Evolutionary conservation across 257 asterid species (phyloP).

Genomic region (Penstemon davidsonii): DNA sequence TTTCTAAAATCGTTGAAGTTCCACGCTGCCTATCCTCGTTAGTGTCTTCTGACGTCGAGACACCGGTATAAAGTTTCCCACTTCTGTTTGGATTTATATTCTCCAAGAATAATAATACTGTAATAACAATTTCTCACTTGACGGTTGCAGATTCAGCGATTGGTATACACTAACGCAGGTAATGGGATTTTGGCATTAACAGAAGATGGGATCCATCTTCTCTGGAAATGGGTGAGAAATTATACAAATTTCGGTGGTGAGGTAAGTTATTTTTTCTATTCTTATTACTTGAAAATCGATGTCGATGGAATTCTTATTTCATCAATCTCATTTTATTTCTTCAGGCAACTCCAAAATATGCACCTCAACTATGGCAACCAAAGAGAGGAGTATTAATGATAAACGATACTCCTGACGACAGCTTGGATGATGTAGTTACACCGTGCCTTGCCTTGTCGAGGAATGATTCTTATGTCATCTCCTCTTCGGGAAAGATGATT

Average conservation of each 20-base stretch:
- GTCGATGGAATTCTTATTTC: not conserved
- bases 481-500: constrained; percentile 60
- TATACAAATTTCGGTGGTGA: constrained; percentile 31
- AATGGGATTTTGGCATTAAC: constrained; percentile 63
- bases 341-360: constrained; percentile 56
- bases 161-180: constrained; percentile 68
- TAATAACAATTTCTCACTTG: constrained; percentile 18
- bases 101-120: not conserved
- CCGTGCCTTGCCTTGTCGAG: constrained; percentile 63
- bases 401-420: constrained; percentile 40
- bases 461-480: constrained; percentile 59
- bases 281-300: not conserved
- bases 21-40: constrained; percentile 52
- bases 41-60: constrained; percentile 50
- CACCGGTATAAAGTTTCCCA: constrained; percentile 42
- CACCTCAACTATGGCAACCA: constrained; percentile 59
- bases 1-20: constrained; percentile 54
- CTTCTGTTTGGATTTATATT: not conserved
- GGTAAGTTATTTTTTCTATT: constrained; percentile 33
- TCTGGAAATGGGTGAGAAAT: constrained; percentile 64
- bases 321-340: not conserved
- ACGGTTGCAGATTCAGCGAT: constrained; percentile 68
- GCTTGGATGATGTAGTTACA: constrained; percentile 25
- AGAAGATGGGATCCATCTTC: constrained; percentile 63
- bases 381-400: constrained; percentile 47